phyloP scores from a whole-genome alignment of 129 eudicot genomes.

The Oenanthe sinensis region DNA sequence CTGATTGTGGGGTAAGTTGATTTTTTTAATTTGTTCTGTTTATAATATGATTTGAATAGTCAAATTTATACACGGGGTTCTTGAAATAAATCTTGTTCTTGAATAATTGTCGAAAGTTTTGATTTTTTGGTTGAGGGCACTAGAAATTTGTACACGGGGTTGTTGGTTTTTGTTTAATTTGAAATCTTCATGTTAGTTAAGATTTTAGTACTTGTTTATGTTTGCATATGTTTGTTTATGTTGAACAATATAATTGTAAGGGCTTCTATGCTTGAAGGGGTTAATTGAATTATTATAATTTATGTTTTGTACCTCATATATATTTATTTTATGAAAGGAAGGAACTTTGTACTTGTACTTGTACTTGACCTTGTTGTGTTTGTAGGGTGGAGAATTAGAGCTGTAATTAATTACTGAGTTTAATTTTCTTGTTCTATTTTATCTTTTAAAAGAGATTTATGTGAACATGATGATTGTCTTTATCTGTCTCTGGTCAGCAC shows the following conservation, averaged over 20 bases:
- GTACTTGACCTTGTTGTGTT: too few relatives aligned
- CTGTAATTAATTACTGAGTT: background rate
- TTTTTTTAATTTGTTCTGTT: background rate
- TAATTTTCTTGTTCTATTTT: background rate
- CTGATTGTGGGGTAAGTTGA: background rate
- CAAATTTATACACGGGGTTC: background rate
- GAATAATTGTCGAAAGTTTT: background rate
- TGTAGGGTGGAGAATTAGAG: background rate
- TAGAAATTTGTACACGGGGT: too few relatives aligned
- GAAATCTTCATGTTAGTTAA: background rate
- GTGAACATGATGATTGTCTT: background rate
- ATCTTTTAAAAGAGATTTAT: background rate
- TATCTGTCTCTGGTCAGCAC: background rate
- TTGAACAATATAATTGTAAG: background rate
- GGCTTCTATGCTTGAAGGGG: too few relatives aligned
- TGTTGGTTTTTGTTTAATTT: background rate
- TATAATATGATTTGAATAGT: too few relatives aligned
- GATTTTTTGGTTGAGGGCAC: background rate
- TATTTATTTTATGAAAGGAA: too few relatives aligned
- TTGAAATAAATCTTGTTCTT: background rate
- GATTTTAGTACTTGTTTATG: background rate
- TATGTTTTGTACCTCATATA: background rate
- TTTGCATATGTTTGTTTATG: background rate
- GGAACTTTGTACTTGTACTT: too few relatives aligned
- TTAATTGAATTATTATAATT: too few relatives aligned